A percentile compares a stretch with the other conserved stretches of the same genome.
These are phyloP conservation scores for Backusella macrospora DNA, from an alignment of 192 early-diverging fungal genomes.

Conservation along the genomic window DNA sequence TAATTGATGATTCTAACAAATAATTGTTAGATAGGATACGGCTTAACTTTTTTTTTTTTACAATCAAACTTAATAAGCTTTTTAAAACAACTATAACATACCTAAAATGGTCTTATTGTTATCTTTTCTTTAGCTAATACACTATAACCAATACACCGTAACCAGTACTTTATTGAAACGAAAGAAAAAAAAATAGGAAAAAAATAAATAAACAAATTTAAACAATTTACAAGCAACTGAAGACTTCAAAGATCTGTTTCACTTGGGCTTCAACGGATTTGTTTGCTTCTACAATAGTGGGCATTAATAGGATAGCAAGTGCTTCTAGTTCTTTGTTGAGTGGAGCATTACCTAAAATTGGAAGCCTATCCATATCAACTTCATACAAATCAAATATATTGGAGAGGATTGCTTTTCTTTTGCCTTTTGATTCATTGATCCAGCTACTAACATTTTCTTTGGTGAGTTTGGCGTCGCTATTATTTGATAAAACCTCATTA, in stretches of 20 bases:
- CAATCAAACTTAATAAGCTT: too few species aligned
- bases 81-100: too few species aligned
- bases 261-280: neutral
- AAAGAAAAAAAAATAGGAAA: neutral
- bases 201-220: too few species aligned
- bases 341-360: neutral
- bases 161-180: neutral
- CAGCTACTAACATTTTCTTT: neutral
- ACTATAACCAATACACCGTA: neutral
- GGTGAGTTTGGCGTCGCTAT: neutral
- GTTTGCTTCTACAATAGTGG: neutral
- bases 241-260: neutral
- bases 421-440: neutral
- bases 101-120: neutral
- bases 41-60: too few species aligned
- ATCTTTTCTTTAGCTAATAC: neutral
- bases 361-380: neutral
- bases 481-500: neutral
- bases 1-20: too few species aligned
- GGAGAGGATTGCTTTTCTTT: neutral
- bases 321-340: neutral
- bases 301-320: neutral
- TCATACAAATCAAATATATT: slow-evolving; percentile 5
- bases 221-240: neutral
- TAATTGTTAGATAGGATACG: too few species aligned